These are phyloP conservation scores for Skeletonema tropicum DNA, from an alignment of 108 stramenopile genomes.

Conservation along the genomic window DNA sequence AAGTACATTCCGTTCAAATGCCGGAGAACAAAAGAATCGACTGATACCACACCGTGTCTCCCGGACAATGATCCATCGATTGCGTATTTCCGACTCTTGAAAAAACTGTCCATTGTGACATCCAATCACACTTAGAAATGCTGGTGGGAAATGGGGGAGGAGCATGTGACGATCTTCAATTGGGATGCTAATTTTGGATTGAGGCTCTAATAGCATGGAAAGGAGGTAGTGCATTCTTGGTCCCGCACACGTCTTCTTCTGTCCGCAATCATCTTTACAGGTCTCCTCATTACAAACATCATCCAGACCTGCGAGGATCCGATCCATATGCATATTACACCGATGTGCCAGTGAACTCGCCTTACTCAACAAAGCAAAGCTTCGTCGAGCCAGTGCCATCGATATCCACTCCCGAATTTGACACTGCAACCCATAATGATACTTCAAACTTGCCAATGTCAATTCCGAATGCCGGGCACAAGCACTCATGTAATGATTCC, in stretches of 20 bases:
- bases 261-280: not conserved
- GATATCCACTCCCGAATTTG: slow-evolving; percentile 48
- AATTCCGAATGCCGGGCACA: not conserved
- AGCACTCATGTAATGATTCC: not conserved
- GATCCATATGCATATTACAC: slow-evolving; percentile 45
- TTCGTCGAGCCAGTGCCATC: slow-evolving; percentile 36
- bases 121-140: slow-evolving; percentile 19
- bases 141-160: slow-evolving; percentile 19
- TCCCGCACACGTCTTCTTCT: not conserved
- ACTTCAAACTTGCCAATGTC: slow-evolving; percentile 7
- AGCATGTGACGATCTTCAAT: slow-evolving; percentile 12
- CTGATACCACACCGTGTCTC: slow-evolving; percentile 32
- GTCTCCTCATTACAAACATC: not conserved
- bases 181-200: slow-evolving; percentile 15
- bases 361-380: slow-evolving; percentile 32
- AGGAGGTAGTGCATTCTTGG: slow-evolving; percentile 31
- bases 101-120: slow-evolving; percentile 16
- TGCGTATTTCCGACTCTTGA: slow-evolving; percentile 12
- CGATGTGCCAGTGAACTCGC: slow-evolving; percentile 38
- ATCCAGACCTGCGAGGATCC: slow-evolving; percentile 28
- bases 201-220: slow-evolving; percentile 22
- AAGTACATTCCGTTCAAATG: slow-evolving; percentile 46
- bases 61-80: slow-evolving; percentile 52
- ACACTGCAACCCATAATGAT: slow-evolving; percentile 50
- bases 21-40: slow-evolving; percentile 45